Evolutionary conservation across 2,329 filamentous ascomycete genomes (phyloP), one percentile per base, ranked within the genome.

Genomic region (Epichloe hybrida): DNA sequence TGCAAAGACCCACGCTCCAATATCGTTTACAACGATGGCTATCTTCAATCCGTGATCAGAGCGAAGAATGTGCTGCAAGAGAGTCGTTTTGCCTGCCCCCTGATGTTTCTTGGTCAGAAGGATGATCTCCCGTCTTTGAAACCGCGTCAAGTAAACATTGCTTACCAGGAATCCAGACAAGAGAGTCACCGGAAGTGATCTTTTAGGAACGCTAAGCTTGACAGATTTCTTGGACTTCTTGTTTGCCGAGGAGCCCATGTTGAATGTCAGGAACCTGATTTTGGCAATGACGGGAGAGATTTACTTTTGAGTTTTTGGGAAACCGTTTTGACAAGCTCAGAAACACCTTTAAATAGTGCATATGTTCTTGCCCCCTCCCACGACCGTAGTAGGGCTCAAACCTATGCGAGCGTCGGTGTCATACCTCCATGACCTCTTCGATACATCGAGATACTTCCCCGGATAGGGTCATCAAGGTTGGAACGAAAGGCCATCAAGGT

Each of bases 21-120:
- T 85, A 53, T 87, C 84, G 56, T 88, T 87, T 38, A 88, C 83
- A 21, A 87, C 83, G 13, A 87, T 78, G 0, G 82, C 84, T 52
- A 88, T 84, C 1, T 76, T 73, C 8, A 86, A 70, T 1, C 82
- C 80, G 63, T 87, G 83, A 4, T 84, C 72, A 1, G 77, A 80
- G 37, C 76, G 76, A 5, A 87, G 74, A 48, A 87, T 83, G 53
- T 86, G 78, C 53, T 84, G 77, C 0, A 87, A 71, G 0, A 87
- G 71, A 0, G 84, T 86, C 0, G 83, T 86, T 62, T 87, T 87
- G 1, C 84, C 84, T 44, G 80, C 78, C 11, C 82, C 82, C 79
- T 81, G 34, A 9, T 1, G 11, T 27, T 46, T 17, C 13, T n/a
- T 13, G 15, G 23, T 21, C n/a, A 46, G n/a, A 13, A 23, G 3